Conservation (phyloP, 163 green algal species). For the Scenedesmus sp. region DNA sequence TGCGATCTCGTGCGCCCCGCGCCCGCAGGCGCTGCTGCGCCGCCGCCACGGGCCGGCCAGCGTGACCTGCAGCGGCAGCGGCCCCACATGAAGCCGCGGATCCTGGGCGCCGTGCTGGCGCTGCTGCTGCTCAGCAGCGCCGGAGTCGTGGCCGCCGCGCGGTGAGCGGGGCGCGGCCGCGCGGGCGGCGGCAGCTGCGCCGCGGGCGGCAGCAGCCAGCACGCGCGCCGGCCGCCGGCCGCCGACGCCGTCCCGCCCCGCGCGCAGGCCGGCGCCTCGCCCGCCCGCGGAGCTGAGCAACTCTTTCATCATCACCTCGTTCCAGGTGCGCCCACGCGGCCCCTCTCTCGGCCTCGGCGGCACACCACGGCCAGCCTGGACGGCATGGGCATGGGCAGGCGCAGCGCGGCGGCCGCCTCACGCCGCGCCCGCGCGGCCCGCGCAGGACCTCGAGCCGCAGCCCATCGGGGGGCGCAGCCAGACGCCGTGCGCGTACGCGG, state of each 20-base stretch:
- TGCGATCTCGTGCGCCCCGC: background rate
- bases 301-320: conserved; percentile 42
- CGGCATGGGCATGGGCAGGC: no score
- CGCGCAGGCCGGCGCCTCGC: background rate
- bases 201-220: background rate
- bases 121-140: conserved; percentile 3
- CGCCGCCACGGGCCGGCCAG: background rate
- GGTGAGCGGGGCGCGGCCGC: background rate
- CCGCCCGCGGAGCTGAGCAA: conserved; percentile 38
- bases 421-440: no score
- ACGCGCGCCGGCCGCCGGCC: background rate
- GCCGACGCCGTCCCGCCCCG: background rate
- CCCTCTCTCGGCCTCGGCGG: no score
- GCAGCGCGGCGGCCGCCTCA: no score
- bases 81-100: conserved; percentile 1
- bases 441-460: conserved; percentile 39
- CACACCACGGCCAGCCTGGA: no score
- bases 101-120: background rate
- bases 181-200: background rate
- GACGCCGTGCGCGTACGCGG: conserved; percentile 45
- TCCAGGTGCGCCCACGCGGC: no score
- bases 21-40: background rate
- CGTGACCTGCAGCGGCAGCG: background rate
- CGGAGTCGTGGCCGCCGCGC: background rate
- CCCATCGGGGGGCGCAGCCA: conserved; percentile 6